Conservation (phyloP, 169 alveolate genomes). For the Sarcocystis neurona region DNA sequence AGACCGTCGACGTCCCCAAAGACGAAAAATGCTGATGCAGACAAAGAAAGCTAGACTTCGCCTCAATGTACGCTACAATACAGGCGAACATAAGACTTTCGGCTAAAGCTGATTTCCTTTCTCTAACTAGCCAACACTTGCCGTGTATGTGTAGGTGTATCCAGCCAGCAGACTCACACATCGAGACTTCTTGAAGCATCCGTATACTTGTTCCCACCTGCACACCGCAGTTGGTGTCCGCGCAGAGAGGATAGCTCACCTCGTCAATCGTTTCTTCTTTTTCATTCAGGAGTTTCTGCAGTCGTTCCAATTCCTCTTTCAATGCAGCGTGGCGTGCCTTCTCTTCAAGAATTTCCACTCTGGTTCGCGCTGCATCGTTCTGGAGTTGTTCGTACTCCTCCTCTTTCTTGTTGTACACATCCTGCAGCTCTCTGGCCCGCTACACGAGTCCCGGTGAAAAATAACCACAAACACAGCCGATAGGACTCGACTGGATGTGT, state of each 20-base stretch:
- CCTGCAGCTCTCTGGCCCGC: constrained; percentile 68
- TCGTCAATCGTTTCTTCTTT: constrained; percentile 68
- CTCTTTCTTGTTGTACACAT: constrained; percentile 74
- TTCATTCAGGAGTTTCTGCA: constrained; percentile 68
- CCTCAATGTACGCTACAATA: too few species aligned
- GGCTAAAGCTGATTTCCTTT: not conserved
- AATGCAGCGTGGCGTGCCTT: constrained; percentile 79
- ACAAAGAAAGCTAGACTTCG: too few species aligned
- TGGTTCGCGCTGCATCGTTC: constrained; percentile 86
- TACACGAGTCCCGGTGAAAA: too few species aligned
- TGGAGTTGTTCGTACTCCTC: constrained; percentile 82
- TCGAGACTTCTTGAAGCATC: not conserved
- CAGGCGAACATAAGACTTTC: not conserved
- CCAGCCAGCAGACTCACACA: not conserved
- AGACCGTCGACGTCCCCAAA: too few species aligned
- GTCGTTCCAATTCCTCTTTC: constrained; percentile 48
- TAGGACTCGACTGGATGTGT: not conserved
- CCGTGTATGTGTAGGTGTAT: not conserved
- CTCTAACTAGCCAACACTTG: not conserved
- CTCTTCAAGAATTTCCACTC: constrained; percentile 84
- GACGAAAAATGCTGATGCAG: too few species aligned
- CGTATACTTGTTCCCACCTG: too few species aligned
- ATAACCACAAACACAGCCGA: not conserved
- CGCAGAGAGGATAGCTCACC: constrained; percentile 15
- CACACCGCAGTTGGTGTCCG: not conserved